Base-by-base conservation (phyloP, 306 rosid species). In the Ormosia emarginata region DNA sequence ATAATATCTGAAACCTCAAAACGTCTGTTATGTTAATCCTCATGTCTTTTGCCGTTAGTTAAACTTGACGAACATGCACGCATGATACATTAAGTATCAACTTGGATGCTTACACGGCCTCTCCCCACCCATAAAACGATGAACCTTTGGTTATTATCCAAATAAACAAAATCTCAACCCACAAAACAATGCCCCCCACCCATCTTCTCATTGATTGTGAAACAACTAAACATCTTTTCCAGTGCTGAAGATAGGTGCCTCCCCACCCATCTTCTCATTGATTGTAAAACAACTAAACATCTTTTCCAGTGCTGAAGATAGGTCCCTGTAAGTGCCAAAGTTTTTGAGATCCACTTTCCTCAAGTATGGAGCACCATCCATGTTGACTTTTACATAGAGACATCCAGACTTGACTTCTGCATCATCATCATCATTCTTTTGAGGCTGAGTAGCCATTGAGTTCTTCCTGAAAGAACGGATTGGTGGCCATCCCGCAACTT, bases 401-500 rank as follows among this genome's bases (percentile, higher is more conserved):
- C 97, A 91, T n/a, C 94, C 95, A 30, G 86, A 65, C 76, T 91
- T 90, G 55, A 80, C 90, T 55, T 93, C 97, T 58, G 83, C 87
- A 34, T 82, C 91, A 50, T 81, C 91, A 50, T 81, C 89, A 2
- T 80, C 86, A 50, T 69, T 85, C 81, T 90, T 95, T 2, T 78
- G 85, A 70, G 90, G 82, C 61, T 86, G 87, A 58, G 83, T 37
- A 17, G 92, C 86, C 98, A 94, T 92, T 11, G 94, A 87, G 82
- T 95, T 95, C 90, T 95, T 95, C 87, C 98, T 85, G 84, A 92
- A 93, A 39, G 99, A 90, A 33, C 99, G 91, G 52, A 95, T 90
- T 78, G 99, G 99, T 24, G 99, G 99, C 99, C 99, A 95, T 81
- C 99, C 99, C 78, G 93, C 99, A 67, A 95, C 98, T 49, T 92